Conservation (phyloP, 768 basidiomycete genomes). For the Coprinopsis strossmayeri region DNA sequence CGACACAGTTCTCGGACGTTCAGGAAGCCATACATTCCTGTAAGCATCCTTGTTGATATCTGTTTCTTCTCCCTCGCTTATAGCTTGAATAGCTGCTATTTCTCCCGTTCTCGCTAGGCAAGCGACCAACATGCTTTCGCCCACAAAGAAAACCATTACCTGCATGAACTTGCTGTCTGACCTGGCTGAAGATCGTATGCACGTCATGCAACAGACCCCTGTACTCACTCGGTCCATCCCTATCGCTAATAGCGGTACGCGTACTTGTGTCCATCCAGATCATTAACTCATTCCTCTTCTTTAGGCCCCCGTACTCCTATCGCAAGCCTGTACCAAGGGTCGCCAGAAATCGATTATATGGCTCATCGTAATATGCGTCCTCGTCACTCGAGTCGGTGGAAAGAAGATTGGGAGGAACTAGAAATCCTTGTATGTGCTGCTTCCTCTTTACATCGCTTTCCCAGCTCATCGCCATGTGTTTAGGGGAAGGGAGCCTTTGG, state of each 20-base stretch:
- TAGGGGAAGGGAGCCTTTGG: slow-evolving; percentile 89
- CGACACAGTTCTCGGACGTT: slow-evolving; percentile 45
- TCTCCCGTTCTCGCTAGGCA: slow-evolving; percentile 46
- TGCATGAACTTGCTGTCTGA: slow-evolving; percentile 55
- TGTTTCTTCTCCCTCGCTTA: slow-evolving; percentile 1
- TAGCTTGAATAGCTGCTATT: slow-evolving; percentile 36
- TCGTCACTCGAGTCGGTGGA: slow-evolving; percentile 70
- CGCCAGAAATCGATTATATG: slow-evolving; percentile 67
- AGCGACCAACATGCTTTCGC: slow-evolving; percentile 54
- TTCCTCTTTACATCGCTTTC: background rate
- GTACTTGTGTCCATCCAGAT: background rate
- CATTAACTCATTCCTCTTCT: background rate
- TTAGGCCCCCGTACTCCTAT: slow-evolving; percentile 45
- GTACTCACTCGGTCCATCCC: slow-evolving; percentile 21
- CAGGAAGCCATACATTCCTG: slow-evolving; percentile 53
- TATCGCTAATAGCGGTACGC: slow-evolving; percentile 21
- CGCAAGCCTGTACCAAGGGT: slow-evolving; percentile 35
- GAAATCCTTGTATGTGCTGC: slow-evolving; percentile 72
- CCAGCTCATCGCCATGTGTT: background rate
- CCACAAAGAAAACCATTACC: slow-evolving; percentile 50
- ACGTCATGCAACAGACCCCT: slow-evolving; percentile 13
- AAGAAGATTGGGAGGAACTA: slow-evolving; percentile 91
- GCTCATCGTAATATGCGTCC: slow-evolving; percentile 23
- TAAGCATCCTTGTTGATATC: slow-evolving; percentile 24
- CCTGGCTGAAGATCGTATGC: slow-evolving; percentile 35